Base-by-base conservation (phyloP, 73 alveolate species). In the Blepharisma stoltei region DNA sequence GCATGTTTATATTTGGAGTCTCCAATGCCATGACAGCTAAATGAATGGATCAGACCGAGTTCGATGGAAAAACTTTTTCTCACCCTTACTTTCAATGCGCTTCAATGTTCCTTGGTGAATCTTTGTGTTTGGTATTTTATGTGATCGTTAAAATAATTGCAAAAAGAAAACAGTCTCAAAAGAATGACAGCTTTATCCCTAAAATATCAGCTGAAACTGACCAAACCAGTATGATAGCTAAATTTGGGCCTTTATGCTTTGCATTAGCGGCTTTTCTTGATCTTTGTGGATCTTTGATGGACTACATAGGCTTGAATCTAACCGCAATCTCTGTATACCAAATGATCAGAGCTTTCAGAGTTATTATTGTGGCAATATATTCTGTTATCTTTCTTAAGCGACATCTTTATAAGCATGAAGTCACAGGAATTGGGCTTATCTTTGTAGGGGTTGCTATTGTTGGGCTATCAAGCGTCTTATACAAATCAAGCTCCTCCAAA, bases 321-420 rank as follows among this genome's bases (percentile, higher is more conserved):
- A 80, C 86, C 23, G 55, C 92, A 21, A 90, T 98, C 25, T 77
- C 93, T 32, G 90, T 95, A n/a, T 93, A 93, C 83, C 89, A 95
- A 81, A 95, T 95, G 99, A 76, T 95, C 48, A 86, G 97, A 67
- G 98, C 98, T 5, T 94, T 92, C 68, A 84, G 83, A 11, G 87
- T 95, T 50, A 75, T 92, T 32, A 85, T 94, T 78, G 90, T 97
- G 25, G 94, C 98, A 11, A 67, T 85, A 67, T 84, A 86, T 70
- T 86, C 97, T 9, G 84, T 80, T 52, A 70, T 94, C 18, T 83
- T 96, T 85, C 86, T 94, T 38, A 90, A 86, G 89, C 90, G 87
- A 76, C 85, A 86, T 75, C 84, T 90, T 60, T 92, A 88, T 85
- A 69, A 88, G 53, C 97, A 92, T 54, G 95, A 96, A 68, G 67